phyloP scores from a whole-genome alignment of 768 basidiomycete species.

The Podaxis carcinomalis region DNA sequence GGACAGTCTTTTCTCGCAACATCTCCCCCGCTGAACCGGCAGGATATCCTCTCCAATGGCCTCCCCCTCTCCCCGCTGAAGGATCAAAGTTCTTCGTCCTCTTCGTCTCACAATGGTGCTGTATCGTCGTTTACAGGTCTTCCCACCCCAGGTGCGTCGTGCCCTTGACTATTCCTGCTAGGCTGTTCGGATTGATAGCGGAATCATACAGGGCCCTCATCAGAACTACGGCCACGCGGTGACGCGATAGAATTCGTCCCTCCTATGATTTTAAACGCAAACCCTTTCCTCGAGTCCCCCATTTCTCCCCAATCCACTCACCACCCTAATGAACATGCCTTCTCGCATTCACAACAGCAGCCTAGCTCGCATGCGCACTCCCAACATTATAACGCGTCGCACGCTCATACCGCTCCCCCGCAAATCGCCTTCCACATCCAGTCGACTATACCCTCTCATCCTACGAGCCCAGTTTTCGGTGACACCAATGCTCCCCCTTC shows the following conservation, averaged over 20 bases:
- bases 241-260: slow-evolving; percentile 55
- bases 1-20: slow-evolving; percentile 25
- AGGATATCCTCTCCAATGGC: slow-evolving; percentile 14
- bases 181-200: not conserved
- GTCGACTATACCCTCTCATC: slow-evolving; percentile 11
- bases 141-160: slow-evolving; percentile 27
- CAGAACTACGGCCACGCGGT: slow-evolving; percentile 60
- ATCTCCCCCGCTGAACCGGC: slow-evolving; percentile 39
- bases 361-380: slow-evolving; percentile 17
- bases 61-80: slow-evolving; percentile 9
- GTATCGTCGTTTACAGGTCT: slow-evolving; percentile 18
- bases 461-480: slow-evolving; percentile 15
- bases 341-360: slow-evolving; percentile 10
- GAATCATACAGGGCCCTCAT: slow-evolving; percentile 45
- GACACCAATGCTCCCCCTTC: slow-evolving; percentile 28
- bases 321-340: not conserved
- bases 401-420: slow-evolving; percentile 44
- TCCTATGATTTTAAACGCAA: slow-evolving; percentile 52
- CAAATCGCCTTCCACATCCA: slow-evolving; percentile 57
- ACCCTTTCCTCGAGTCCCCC: slow-evolving; percentile 15
- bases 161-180: slow-evolving; percentile 1
- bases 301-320: slow-evolving; percentile 9
- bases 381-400: slow-evolving; percentile 1
- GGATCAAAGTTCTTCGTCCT: not conserved
- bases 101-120: not conserved